Conservation (phyloP, 2,329 filamentous ascomycete species). For the Epichloe festucae region DNA sequence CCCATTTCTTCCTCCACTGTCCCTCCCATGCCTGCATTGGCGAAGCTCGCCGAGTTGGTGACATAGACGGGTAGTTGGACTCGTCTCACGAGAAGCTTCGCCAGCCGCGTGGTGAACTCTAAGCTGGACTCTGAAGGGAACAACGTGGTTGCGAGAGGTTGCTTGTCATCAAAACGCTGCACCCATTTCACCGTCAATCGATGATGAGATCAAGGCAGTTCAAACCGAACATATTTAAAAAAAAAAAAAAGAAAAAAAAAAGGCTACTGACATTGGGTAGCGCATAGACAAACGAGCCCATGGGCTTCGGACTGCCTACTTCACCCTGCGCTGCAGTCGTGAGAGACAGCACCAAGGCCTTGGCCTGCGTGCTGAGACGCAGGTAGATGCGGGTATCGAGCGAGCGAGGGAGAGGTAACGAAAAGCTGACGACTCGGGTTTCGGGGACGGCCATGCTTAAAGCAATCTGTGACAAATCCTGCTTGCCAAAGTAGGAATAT, state of each 20-base stretch:
- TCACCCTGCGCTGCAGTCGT: conserved; percentile 45
- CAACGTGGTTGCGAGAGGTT: conserved; percentile 66
- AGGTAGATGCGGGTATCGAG: conserved; percentile 49
- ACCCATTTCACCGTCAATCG: neutral
- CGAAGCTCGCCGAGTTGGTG: conserved; percentile 73
- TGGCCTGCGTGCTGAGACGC: conserved; percentile 43
- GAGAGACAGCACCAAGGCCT: conserved; percentile 46
- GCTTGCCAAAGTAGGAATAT: no score
- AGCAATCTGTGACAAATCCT: neutral
- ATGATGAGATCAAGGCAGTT: neutral
- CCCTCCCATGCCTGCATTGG: conserved; percentile 59
- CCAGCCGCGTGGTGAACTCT: conserved; percentile 77
- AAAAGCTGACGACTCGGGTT: conserved; percentile 21
- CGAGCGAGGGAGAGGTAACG: conserved; percentile 46
- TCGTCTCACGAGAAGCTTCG: conserved; percentile 68
- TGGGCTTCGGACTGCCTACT: conserved; percentile 33
- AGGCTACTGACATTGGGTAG: conserved; percentile 59
- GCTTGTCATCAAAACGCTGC: conserved; percentile 38
- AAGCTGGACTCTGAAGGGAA: conserved; percentile 63
- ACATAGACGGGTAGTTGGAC: conserved; percentile 73
- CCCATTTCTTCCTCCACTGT: conserved; percentile 92
- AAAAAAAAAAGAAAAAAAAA: neutral
- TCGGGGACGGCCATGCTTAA: neutral
- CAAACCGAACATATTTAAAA: no score
- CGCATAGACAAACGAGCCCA: conserved; percentile 90